phyloP scores from a whole-genome alignment of 257 asterid genomes.

The Cinchona pubescens region DNA sequence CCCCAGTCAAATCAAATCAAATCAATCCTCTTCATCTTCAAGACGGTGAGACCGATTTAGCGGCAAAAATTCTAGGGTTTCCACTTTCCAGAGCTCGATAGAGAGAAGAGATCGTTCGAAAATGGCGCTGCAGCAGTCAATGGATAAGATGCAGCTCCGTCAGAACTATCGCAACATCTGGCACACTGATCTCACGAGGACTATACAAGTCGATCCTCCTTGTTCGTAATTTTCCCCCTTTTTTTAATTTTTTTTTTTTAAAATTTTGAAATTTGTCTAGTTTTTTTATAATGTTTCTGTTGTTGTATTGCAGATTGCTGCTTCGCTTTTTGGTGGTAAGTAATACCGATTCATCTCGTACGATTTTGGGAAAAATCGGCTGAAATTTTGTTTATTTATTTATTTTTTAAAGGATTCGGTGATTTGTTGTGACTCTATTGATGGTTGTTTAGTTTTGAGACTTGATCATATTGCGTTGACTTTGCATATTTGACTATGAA shows the following conservation, averaged over 20 bases:
- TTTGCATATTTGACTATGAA: neutral
- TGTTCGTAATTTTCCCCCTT: conserved; percentile 35
- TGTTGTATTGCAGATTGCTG: conserved; percentile 75
- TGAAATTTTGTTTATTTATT: neutral
- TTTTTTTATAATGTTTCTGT: conserved; percentile 8
- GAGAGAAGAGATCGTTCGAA: conserved; percentile 15
- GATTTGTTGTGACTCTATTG: neutral
- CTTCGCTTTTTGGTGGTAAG: conserved; percentile 90
- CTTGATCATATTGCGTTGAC: conserved; percentile 2
- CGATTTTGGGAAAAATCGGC: conserved; percentile 13
- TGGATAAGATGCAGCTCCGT: conserved; percentile 89
- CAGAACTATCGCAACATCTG: conserved; percentile 85
- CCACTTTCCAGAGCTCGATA: no score
- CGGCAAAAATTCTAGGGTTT: conserved; percentile 22
- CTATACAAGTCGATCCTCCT: conserved; percentile 75
- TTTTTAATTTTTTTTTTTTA: neutral
- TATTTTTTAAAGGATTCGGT: neutral
- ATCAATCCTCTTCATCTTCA: no score
- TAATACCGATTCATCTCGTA: neutral
- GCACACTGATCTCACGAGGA: conserved; percentile 94
- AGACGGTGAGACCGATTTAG: no score
- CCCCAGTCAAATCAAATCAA: no score
- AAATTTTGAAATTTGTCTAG: no score
- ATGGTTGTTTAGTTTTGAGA: neutral
- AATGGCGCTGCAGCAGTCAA: conserved; percentile 66